Evolutionary conservation across 208 protist species (phyloP).

Genomic region (Zelonia costaricensis): DNA sequence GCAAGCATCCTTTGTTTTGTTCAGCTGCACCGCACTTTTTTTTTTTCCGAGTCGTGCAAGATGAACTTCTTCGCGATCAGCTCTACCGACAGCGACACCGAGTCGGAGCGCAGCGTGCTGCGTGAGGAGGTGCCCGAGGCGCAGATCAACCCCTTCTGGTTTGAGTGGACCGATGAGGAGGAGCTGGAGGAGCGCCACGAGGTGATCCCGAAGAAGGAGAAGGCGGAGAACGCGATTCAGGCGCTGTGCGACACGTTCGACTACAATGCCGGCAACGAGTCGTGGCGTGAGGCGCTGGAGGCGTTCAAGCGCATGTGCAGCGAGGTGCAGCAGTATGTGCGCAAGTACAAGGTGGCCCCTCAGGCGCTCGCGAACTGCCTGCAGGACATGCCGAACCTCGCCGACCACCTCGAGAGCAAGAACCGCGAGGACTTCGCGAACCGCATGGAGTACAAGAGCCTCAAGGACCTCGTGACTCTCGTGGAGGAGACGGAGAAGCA

Average conservation of each 20-base stretch:
- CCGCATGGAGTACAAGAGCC: slow-evolving; percentile 41
- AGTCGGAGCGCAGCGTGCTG: slow-evolving; percentile 45
- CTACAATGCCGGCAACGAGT: slow-evolving; percentile 44
- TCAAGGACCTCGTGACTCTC: slow-evolving; percentile 55
- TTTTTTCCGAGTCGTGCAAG: slow-evolving; percentile 17
- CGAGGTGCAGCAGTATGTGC: slow-evolving; percentile 22
- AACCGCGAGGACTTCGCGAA: slow-evolving; percentile 48
- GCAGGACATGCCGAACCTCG: slow-evolving; percentile 48
- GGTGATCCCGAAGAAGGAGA: slow-evolving; percentile 65
- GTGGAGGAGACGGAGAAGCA: slow-evolving; percentile 28
- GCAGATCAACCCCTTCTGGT: slow-evolving; percentile 74
- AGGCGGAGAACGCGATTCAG: slow-evolving; percentile 53
- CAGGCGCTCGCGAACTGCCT: slow-evolving; percentile 49
- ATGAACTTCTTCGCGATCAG: slow-evolving; percentile 38
- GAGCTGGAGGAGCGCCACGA: slow-evolving; percentile 55
- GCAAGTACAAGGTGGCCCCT: slow-evolving; percentile 51
- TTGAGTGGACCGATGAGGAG: slow-evolving; percentile 76
- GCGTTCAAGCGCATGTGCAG: slow-evolving; percentile 40
- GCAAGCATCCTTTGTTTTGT: too few relatives aligned
- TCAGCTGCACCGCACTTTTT: slow-evolving; percentile 6
- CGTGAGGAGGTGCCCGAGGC: slow-evolving; percentile 48
- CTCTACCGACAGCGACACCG: slow-evolving; percentile 61
- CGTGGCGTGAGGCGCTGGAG: slow-evolving; percentile 31
- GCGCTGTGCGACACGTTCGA: slow-evolving; percentile 55
- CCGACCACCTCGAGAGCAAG: slow-evolving; percentile 44